Percentiles rank a stretch among this genome's conserved stretches.
These are phyloP conservation scores for Kluyveromyces dobzhanskii DNA, from an alignment of 805 yeast genomes.

Conservation along the genomic window DNA sequence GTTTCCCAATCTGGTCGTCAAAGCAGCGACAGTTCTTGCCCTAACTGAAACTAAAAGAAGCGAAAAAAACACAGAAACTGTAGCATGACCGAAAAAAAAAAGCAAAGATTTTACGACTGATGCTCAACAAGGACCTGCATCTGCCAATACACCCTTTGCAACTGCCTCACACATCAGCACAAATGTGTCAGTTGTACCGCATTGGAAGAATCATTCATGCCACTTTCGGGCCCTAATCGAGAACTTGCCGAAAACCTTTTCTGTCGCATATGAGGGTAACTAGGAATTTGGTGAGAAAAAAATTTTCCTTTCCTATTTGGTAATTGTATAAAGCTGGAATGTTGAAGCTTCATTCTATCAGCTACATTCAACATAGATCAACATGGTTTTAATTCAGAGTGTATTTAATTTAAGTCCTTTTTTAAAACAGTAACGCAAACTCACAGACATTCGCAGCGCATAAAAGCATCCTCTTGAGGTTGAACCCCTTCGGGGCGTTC, in stretches of 20 bases:
- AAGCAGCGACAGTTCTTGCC: background rate
- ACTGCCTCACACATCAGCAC: too few relatives aligned
- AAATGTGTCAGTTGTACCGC: too few relatives aligned
- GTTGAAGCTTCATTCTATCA: constrained; percentile 14
- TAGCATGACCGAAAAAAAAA: too few relatives aligned
- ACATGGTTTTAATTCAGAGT: background rate
- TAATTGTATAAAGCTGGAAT: constrained; percentile 7
- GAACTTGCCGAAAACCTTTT: too few relatives aligned
- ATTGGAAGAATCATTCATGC: too few relatives aligned
- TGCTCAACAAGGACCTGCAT: too few relatives aligned
- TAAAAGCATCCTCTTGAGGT: constrained; percentile 62
- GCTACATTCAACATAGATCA: too few relatives aligned
- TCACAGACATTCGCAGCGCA: constrained; percentile 55
- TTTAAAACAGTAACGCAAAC: constrained; percentile 42
- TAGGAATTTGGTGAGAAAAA: too few relatives aligned
- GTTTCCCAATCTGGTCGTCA: background rate
- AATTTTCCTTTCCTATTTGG: constrained; percentile 9
- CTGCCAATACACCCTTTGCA: too few relatives aligned
- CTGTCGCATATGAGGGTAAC: constrained; percentile 18
- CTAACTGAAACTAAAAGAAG: background rate
- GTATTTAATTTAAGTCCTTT: background rate
- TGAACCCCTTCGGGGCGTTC: constrained; percentile 54
- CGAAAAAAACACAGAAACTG: background rate
- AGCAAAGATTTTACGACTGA: too few relatives aligned
- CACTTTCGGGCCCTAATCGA: too few relatives aligned